Conservation (phyloP, 148 eudicot genomes). For the Chenopodium formosanum region DNA sequence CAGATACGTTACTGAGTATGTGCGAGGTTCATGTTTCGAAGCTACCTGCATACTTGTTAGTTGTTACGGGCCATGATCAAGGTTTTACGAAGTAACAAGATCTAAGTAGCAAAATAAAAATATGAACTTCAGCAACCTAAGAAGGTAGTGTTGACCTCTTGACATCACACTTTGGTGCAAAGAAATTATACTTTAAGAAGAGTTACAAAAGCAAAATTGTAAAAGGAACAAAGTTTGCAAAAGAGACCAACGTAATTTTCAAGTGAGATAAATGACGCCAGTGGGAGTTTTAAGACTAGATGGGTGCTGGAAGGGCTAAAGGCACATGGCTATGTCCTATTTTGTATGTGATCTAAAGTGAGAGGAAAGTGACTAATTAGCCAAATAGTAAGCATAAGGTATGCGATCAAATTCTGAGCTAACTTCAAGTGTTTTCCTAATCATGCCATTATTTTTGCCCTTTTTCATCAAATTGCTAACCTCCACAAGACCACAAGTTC, state of each 20-base stretch:
- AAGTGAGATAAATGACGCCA: neutral
- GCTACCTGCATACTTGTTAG: no score
- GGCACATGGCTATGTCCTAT: neutral
- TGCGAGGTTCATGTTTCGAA: no score
- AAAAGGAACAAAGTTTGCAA: neutral
- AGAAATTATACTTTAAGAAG: neutral
- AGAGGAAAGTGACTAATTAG: neutral
- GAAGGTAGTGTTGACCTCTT: no score
- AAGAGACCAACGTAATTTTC: neutral
- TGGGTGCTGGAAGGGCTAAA: neutral
- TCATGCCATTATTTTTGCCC: neutral
- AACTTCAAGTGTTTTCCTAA: neutral
- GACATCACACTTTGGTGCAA: neutral
- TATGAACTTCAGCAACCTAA: no score
- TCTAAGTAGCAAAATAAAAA: no score
- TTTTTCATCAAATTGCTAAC: neutral
- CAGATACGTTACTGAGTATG: no score
- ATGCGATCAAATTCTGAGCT: neutral
- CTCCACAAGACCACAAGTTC: neutral
- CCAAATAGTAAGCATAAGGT: neutral
- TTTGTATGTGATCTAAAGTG: conserved; percentile 13
- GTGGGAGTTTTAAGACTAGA: neutral
- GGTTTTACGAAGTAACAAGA: no score
- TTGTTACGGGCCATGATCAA: no score
- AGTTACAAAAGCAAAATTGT: neutral